Evolutionary conservation across 768 basidiomycete genomes (phyloP).

Genomic region (Rhodotorula diobovata): DNA sequence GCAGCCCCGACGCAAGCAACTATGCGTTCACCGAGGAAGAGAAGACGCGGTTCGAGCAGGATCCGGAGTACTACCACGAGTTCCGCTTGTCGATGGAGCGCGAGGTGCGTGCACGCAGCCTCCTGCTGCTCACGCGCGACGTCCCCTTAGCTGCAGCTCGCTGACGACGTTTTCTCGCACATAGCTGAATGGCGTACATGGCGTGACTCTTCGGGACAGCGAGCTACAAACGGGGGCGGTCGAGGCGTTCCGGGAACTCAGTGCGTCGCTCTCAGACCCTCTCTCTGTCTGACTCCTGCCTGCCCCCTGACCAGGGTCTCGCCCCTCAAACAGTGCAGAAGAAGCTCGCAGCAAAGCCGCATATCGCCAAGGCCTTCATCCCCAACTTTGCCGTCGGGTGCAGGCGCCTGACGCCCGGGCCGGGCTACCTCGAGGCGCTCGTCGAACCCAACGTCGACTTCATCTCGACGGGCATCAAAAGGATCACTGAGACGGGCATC

Average conservation of each 20-base stretch:
- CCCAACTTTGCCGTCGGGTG: slow-evolving; percentile 59
- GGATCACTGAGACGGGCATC: slow-evolving; percentile 57
- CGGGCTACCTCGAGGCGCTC: slow-evolving; percentile 64
- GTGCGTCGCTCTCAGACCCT: slow-evolving; percentile 7
- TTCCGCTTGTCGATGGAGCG: slow-evolving; percentile 36
- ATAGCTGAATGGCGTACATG: slow-evolving; percentile 35
- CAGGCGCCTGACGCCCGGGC: slow-evolving; percentile 63
- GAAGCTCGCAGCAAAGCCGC: slow-evolving; percentile 57
- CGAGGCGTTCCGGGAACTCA: slow-evolving; percentile 25
- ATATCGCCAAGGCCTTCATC: slow-evolving; percentile 53
- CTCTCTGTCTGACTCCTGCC: background rate
- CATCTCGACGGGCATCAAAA: slow-evolving; percentile 50
- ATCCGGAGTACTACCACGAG: slow-evolving; percentile 17
- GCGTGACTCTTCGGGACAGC: slow-evolving; percentile 24
- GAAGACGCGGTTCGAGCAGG: slow-evolving; percentile 20
- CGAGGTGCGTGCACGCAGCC: slow-evolving; percentile 22
- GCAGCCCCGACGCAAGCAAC: slow-evolving; percentile 25
- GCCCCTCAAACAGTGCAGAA: slow-evolving; percentile 51
- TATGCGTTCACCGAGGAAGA: slow-evolving; percentile 35
- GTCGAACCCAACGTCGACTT: slow-evolving; percentile 57
- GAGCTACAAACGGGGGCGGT: slow-evolving; percentile 26
- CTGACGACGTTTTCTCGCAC: background rate
- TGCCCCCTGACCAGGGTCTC: too few species aligned
- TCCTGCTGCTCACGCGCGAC: too few species aligned
- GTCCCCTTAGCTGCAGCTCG: too few species aligned